Conservation (phyloP, 2,329 filamentous ascomycete genomes). For the Ophiostoma sp. region DNA sequence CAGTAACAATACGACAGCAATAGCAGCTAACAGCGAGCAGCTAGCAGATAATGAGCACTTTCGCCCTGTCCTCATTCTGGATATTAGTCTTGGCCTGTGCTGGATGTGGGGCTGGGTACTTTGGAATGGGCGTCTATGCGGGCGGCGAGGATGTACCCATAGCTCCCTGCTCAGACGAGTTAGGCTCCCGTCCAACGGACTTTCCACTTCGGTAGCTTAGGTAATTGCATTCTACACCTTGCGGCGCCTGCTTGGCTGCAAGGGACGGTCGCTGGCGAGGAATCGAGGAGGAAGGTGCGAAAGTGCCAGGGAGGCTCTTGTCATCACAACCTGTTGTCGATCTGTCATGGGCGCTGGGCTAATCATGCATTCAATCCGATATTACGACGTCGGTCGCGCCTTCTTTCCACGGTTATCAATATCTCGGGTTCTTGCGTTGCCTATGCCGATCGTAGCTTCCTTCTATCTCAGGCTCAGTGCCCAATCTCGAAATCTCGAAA, state of each 20-base stretch:
- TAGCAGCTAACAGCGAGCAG: neutral
- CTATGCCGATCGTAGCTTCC: constrained; percentile 3
- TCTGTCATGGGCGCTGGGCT: neutral
- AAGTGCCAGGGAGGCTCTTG: constrained; percentile 4
- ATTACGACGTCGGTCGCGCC: neutral
- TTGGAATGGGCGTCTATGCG: neutral
- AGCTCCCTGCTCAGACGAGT: constrained; percentile 1
- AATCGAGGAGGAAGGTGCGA: neutral
- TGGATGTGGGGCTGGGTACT: neutral
- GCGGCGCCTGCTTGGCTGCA: neutral
- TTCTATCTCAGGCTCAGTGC: neutral
- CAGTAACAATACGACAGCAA: constrained; percentile 7
- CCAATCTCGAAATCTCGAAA: neutral
- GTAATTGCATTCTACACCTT: neutral
- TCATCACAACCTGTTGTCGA: neutral
- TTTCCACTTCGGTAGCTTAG: neutral
- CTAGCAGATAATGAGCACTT: neutral
- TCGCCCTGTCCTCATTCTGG: neutral
- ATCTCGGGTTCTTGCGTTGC: neutral
- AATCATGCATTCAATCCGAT: neutral
- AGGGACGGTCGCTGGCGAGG: neutral
- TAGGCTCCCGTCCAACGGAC: neutral
- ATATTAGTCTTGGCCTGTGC: neutral
- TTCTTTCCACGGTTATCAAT: neutral
- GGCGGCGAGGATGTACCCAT: neutral